Evolutionary conservation across 2,329 filamentous ascomycete genomes (phyloP).

Genomic region (Beauveria brongniartii): DNA sequence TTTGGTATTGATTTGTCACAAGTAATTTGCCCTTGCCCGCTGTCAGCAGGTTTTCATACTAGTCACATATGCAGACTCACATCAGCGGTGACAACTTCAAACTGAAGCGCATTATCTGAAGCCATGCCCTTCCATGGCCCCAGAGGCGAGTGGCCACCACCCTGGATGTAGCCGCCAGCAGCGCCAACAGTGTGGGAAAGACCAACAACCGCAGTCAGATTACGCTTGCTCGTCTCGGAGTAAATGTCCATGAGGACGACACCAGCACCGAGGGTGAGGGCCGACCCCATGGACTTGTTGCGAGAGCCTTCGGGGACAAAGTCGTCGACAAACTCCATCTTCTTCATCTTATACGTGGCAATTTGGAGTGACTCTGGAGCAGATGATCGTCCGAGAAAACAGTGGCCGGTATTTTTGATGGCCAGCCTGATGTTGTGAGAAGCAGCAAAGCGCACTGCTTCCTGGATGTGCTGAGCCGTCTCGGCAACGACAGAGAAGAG

Average conservation of each 20-base stretch:
- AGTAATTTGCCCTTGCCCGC: constrained; percentile 19
- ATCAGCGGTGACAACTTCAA: constrained; percentile 25
- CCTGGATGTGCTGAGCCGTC: constrained; percentile 24
- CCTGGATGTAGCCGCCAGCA: constrained; percentile 25
- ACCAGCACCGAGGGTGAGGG: constrained; percentile 23
- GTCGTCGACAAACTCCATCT: constrained; percentile 18
- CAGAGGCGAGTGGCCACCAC: constrained; percentile 25
- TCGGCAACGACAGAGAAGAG: constrained; percentile 28
- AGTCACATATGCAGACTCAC: constrained; percentile 16
- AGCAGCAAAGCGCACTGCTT: constrained; percentile 28
- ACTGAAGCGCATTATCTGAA: constrained; percentile 29
- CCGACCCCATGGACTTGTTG: constrained; percentile 13
- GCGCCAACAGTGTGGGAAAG: constrained; percentile 22
- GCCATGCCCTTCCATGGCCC: constrained; percentile 25
- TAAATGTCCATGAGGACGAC: constrained; percentile 20
- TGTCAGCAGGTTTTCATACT: neutral
- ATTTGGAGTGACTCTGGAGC: constrained; percentile 27
- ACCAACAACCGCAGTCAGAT: constrained; percentile 20
- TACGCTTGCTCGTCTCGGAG: constrained; percentile 14
- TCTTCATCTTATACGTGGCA: constrained; percentile 25
- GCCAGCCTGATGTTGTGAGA: constrained; percentile 23
- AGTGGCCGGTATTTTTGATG: constrained; percentile 30
- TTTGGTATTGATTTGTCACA: constrained; percentile 26
- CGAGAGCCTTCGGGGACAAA: constrained; percentile 15
- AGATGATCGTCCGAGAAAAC: constrained; percentile 25